phyloP scores from a whole-genome alignment of 352 stramenopile genomes.

The Globisporangium irregulare region DNA sequence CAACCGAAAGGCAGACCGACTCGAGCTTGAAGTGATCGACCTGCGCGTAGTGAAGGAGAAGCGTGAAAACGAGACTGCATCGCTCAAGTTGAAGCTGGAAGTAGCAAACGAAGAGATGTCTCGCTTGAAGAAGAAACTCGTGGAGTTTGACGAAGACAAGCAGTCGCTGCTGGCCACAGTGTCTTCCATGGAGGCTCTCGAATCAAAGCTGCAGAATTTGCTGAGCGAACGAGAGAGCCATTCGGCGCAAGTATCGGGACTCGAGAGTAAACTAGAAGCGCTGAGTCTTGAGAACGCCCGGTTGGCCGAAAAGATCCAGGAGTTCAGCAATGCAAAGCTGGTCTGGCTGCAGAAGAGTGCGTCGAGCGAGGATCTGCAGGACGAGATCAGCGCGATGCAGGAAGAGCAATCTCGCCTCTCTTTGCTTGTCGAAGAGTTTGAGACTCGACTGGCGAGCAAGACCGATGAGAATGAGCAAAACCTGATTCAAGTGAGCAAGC shows the following conservation, averaged over 20 bases:
- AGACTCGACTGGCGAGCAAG: constrained; percentile 17
- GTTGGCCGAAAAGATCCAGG: constrained; percentile 14
- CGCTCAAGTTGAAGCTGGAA: constrained; percentile 32
- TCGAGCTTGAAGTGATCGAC: constrained; percentile 44
- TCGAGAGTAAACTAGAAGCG: constrained; percentile 10
- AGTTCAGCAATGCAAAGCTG: constrained; percentile 20
- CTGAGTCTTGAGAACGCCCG: neutral
- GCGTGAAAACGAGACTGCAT: constrained; percentile 25
- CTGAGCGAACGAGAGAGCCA: constrained; percentile 9
- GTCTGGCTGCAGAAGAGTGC: constrained; percentile 25
- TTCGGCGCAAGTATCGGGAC: neutral
- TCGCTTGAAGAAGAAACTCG: constrained; percentile 21
- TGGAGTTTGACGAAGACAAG: constrained; percentile 25
- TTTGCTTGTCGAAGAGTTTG: constrained; percentile 10
- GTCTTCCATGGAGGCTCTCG: constrained; percentile 6
- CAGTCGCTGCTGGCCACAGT: constrained; percentile 9
- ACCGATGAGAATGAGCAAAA: constrained; percentile 20
- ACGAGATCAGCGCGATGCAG: constrained; percentile 24
- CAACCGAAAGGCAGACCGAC: constrained; percentile 24
- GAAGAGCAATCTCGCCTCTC: constrained; percentile 20
- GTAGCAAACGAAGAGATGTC: constrained; percentile 29
- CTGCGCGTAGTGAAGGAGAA: constrained; percentile 36
- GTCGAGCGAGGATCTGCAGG: constrained; percentile 23
- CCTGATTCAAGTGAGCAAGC: neutral
- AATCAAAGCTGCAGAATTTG: constrained; percentile 14